Evolutionary conservation across 1,284 basidiomycete species (phyloP), one percentile per base, ranked within the genome.

Genomic region (Pseudozyma sp.): DNA sequence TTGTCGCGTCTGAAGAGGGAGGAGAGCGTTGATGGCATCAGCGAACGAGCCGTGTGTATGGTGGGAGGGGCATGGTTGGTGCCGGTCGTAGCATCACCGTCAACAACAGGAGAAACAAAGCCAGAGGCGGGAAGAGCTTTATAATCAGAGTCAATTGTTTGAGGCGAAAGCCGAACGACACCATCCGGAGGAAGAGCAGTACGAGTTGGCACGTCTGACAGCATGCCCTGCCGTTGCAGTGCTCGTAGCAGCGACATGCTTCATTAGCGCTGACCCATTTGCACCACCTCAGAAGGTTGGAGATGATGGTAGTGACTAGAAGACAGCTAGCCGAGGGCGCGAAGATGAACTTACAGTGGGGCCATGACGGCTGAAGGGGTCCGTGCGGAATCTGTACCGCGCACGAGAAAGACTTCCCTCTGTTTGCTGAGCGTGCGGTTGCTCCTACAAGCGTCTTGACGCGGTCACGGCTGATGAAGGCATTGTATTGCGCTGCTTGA

Each of bases 1-100:
- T 79, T 79, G 66, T 78, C 77, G 21, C 64, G 62, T 55, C 76
- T 77, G 47, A 44, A 64, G 55, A 51, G 16, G 25, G 47, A 47
- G 8, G 59, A 53, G 18, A 58, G 52, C 8, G 66, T 51, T 19
- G 49, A 43, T 9, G 45, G 52, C 36, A 34, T 31, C 14, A 45
- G 59, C 31, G 12, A 34, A 40, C 3, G 39, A 43, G n/a, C 34
- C 43, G 43, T 31, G 39, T 34, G 44, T 25, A 31, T 13, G 11
- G 44, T 6, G 25, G 25, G 25, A 31, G 25, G 25, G 25, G 25
- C 25, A 31, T 31, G 3, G 25, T 31, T 14, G 34, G 13, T 43
- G 5, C 12, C 10, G 36, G 12, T 18, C 43, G 21, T 31, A 10
- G 40, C 10, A 51, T 55, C 42, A 43, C 34, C 31, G 16, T 44